Conservation (phyloP, 2,329 filamentous ascomycete species). For the Lasiodiplodia citricola region DNA sequence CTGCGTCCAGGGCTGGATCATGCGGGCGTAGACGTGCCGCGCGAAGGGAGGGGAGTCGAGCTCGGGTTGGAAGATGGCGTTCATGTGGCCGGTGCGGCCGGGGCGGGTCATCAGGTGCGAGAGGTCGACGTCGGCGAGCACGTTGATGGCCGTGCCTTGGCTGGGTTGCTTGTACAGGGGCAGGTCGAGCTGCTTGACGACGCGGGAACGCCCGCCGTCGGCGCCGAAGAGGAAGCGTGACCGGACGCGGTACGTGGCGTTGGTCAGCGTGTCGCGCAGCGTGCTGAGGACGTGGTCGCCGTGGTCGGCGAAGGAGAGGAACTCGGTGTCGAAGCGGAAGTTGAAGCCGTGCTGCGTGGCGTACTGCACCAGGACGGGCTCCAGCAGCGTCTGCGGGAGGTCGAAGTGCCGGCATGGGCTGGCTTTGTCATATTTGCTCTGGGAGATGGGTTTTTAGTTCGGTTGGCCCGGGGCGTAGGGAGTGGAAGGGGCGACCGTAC, state of each 20-base stretch:
- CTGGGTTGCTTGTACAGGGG: conserved; percentile 53
- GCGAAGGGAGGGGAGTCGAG: conserved; percentile 57
- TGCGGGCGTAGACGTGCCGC: conserved; percentile 58
- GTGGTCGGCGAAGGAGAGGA: conserved; percentile 37
- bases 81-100: conserved; percentile 60
- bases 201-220: conserved; percentile 58
- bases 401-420: conserved; percentile 51
- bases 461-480: too few relatives aligned
- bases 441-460: conserved; percentile 18
- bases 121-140: conserved; percentile 58
- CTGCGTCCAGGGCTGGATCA: conserved; percentile 69
- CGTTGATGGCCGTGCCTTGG: conserved; percentile 57
- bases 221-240: conserved; percentile 65
- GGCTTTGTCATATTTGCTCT: conserved; percentile 48
- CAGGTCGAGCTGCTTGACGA: conserved; percentile 55
- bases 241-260: conserved; percentile 50
- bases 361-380: conserved; percentile 49
- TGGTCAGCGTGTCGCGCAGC: conserved; percentile 44
- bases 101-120: conserved; percentile 52
- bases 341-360: conserved; percentile 46
- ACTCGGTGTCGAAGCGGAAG: conserved; percentile 47
- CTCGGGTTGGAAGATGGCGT: conserved; percentile 65
- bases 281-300: conserved; percentile 40
- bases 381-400: conserved; percentile 50
- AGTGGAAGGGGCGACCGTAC: neutral